These are phyloP conservation scores for Fusarium keratoplasticum DNA, from an alignment of 2,329 filamentous ascomycete species.

Conservation along the genomic window DNA sequence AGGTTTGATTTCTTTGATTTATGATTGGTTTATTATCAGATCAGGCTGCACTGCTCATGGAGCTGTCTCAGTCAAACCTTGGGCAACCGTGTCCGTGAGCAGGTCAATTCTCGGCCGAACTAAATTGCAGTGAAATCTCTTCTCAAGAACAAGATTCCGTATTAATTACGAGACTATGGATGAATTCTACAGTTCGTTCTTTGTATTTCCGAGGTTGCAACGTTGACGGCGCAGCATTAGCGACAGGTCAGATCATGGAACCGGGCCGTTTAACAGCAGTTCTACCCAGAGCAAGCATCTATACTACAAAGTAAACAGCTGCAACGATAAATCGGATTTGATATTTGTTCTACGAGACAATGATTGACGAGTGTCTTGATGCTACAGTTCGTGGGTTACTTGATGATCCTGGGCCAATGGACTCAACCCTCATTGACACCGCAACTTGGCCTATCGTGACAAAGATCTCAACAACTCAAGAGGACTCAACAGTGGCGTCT, in stretches of 20 bases:
- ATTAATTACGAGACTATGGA: background rate
- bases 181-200: background rate
- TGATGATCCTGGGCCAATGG: background rate
- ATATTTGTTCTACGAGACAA: background rate
- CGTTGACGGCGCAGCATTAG: background rate
- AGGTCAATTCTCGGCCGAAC: background rate
- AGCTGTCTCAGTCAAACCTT: background rate
- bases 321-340: background rate
- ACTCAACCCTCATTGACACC: background rate
- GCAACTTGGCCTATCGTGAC: background rate
- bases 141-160: background rate
- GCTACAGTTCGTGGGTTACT: background rate
- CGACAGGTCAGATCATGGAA: background rate
- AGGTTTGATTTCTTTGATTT: background rate
- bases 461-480: background rate
- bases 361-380: background rate
- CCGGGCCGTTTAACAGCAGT: background rate
- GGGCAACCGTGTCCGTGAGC: background rate
- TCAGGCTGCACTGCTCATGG: background rate
- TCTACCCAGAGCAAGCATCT: background rate
- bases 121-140: fast-evolving
- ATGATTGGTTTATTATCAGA: background rate
- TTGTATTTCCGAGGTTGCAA: background rate
- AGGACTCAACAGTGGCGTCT: background rate
- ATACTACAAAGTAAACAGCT: background rate